Percentiles rank a stretch among this genome's conserved stretches.
Evolutionary conservation across 805 yeast genomes (phyloP).

Genomic region (Vanderwaltozyma polyspora): DNA sequence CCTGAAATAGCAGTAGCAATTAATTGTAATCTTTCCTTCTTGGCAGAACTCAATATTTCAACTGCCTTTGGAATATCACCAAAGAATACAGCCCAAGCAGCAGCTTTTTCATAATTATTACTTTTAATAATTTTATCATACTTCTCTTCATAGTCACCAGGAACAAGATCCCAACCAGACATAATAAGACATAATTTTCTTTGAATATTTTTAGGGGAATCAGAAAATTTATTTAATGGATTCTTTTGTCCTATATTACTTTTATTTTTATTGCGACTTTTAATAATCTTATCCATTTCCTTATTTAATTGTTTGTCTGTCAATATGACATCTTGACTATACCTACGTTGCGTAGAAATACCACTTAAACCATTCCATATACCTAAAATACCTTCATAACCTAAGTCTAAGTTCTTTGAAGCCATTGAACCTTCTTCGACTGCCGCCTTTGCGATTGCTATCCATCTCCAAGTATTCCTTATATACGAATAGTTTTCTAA

Average conservation of each 20-base stretch:
- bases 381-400: conserved; percentile 80
- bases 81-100: conserved; percentile 95
- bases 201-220: conserved; percentile 39
- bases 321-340: conserved; percentile 20
- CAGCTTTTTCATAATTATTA: conserved; percentile 77
- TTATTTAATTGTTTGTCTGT: conserved; percentile 25
- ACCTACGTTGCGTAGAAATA: conserved; percentile 39
- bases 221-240: conserved; percentile 12
- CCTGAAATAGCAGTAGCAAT: conserved; percentile 95
- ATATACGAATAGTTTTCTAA: conserved; percentile 44
- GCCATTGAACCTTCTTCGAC: conserved; percentile 57
- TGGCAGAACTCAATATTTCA: conserved; percentile 62
- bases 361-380: conserved; percentile 74
- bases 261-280: conserved; percentile 28
- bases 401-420: conserved; percentile 62
- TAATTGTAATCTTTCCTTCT: conserved; percentile 55
- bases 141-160: conserved; percentile 61
- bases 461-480: conserved; percentile 87
- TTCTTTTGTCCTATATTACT: conserved; percentile 14
- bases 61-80: conserved; percentile 79
- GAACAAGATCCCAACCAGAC: conserved; percentile 83
- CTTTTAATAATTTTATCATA: conserved; percentile 41
- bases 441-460: conserved; percentile 57
- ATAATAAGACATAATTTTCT: conserved; percentile 71
- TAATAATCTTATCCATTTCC: conserved; percentile 30